Conservation (phyloP, 257 asterid species). For the Ajuga chamaepitys region DNA sequence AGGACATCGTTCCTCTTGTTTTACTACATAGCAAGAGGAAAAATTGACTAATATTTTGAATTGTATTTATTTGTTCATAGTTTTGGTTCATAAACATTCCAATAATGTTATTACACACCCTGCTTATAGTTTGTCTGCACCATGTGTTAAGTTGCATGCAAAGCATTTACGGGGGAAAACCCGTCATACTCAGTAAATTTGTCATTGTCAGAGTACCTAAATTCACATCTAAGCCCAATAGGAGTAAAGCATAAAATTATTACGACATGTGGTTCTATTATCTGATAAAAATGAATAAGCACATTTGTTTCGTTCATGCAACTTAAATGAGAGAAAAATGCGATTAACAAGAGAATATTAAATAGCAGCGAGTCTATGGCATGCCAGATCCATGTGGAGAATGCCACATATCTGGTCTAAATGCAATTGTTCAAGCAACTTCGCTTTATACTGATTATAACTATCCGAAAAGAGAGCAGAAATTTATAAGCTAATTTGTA, state of each 20-base stretch:
- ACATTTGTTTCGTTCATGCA: not conserved
- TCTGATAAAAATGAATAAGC: not conserved
- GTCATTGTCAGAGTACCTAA: not conserved
- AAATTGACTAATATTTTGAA: not conserved
- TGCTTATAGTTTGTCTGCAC: not conserved
- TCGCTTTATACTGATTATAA: not conserved
- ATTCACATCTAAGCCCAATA: not conserved
- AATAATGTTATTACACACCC: not conserved
- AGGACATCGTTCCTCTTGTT: not conserved
- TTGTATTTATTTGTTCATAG: not conserved
- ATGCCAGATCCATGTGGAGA: not conserved
- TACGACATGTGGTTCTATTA: not conserved
- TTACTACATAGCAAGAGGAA: not conserved
- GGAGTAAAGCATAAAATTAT: not conserved
- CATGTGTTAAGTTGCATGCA: not conserved
- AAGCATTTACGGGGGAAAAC: not conserved
- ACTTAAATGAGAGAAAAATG: not conserved
- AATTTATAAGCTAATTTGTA: not conserved
- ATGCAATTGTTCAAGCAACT: constrained; percentile 4
- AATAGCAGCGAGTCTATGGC: not conserved
- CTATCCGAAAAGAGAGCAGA: not conserved
- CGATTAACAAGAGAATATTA: not conserved
- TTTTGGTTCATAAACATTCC: not conserved
- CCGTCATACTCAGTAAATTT: not conserved
- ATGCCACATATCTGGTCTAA: not conserved